Evolutionary conservation across 2,329 filamentous ascomycete genomes (phyloP).

Genomic region (Diaporthe sp.): DNA sequence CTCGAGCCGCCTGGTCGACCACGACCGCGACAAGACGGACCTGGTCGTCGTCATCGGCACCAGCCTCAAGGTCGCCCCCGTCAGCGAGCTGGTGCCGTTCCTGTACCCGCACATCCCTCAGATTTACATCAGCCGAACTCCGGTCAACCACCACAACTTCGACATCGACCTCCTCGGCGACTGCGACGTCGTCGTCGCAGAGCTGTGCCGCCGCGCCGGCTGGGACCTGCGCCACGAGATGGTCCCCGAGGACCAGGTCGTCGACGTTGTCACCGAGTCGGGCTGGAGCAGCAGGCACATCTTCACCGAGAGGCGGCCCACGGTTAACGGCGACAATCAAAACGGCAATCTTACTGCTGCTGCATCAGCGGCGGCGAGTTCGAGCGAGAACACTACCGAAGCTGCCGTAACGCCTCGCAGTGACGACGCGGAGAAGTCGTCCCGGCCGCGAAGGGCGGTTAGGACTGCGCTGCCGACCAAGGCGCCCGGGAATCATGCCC

Average conservation of each 20-base stretch:
- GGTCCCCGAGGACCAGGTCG: slow-evolving; percentile 76
- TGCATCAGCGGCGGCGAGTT: not conserved
- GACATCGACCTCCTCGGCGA: slow-evolving; percentile 97
- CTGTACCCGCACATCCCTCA: slow-evolving; percentile 86
- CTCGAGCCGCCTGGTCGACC: slow-evolving; percentile 81
- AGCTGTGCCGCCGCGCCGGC: slow-evolving; percentile 84
- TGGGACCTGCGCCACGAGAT: slow-evolving; percentile 89
- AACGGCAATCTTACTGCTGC: not conserved
- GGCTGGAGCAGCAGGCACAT: slow-evolving; percentile 61
- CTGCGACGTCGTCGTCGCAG: slow-evolving; percentile 90
- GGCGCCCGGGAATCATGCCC: not conserved
- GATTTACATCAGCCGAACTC: slow-evolving; percentile 89
- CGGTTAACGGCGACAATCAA: not conserved
- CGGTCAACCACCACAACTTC: slow-evolving; percentile 91
- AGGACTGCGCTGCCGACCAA: slow-evolving; percentile 22
- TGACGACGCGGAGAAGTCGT: not conserved
- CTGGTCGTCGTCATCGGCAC: slow-evolving; percentile 97
- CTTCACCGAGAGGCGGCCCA: slow-evolving; percentile 50
- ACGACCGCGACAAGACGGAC: slow-evolving; percentile 85
- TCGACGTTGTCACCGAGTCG: slow-evolving; percentile 67
- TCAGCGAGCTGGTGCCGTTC: slow-evolving; percentile 89
- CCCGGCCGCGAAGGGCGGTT: not conserved
- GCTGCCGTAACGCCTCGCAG: not conserved
- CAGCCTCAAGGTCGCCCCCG: slow-evolving; percentile 93
- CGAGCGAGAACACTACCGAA: not conserved